Evolutionary conservation across 768 basidiomycete species (phyloP), one percentile per base, ranked within the genome.

Genomic region (Phlebiopsis gigantea): DNA sequence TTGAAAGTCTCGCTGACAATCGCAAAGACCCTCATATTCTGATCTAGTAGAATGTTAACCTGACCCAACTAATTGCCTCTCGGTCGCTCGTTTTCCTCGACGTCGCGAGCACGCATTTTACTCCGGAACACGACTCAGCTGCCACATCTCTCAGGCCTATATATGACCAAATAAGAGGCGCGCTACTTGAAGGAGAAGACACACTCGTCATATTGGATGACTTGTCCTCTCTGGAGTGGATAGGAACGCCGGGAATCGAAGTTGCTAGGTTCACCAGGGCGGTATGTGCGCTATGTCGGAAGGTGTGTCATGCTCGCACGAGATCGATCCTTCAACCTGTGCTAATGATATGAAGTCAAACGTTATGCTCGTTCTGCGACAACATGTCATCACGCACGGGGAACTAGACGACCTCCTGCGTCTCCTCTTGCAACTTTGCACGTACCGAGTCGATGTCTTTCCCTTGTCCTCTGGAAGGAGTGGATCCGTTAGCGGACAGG

Each of bases 401-500:
- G 83, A 84, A 53, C 77, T 79, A 0, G 87, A 89, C 61, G 77
- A 82, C 31, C 67, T 88, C 1, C 79, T 88, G 51, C 77, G 77
- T 29, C 71, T 75, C 28, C 70, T 91, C 21, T 70, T 84, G 19
- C 85, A 88, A 53, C 66, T 87, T 2, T 84, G 80, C 60, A 74
- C 82, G 2, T 85, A 85, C 60, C 88, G 90, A 62, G 62, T 91
- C 3, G 89, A 91, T 57, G 84, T 91, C 1, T 74, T 78, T 41
- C 82, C 89, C 0, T 73, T 93, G 6, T 74, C 83, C 1, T 90
- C 86, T 59, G 90, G 90, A 4, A 74, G 83, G 24, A 92, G 90
- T 59, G 89, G 88, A 2, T 76, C 83, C 21, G 85, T 93, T 26
- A 88, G 82, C 57, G 90, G 90, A 19, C 86, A 90, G 77, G 90